phyloP scores from a whole-genome alignment of 2,329 filamentous ascomycete genomes.

The Aspergillus hiratsukae region DNA sequence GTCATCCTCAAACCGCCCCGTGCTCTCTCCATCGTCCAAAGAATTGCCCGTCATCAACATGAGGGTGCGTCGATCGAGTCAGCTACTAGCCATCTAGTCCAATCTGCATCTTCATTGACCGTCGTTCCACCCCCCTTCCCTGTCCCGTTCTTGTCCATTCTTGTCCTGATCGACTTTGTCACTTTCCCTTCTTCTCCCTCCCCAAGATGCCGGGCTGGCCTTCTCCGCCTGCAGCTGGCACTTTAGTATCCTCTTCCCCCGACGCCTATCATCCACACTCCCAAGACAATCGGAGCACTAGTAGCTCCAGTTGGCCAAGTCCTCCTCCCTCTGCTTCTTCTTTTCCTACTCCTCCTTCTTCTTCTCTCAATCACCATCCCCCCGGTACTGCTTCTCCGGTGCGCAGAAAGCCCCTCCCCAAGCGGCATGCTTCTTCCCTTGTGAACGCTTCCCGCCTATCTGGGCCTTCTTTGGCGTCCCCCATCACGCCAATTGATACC shows the following conservation, averaged over 20 bases:
- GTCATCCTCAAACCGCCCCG: neutral
- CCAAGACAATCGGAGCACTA: constrained; percentile 7
- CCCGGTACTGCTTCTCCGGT: constrained; percentile 41
- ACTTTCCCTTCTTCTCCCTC: neutral
- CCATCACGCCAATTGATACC: constrained; percentile 7
- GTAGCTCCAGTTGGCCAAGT: constrained; percentile 13
- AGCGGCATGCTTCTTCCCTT: constrained; percentile 41
- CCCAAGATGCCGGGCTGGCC: constrained; percentile 9
- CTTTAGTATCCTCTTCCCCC: neutral
- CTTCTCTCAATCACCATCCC: constrained; percentile 3
- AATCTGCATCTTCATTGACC: neutral
- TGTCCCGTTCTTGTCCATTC: neutral
- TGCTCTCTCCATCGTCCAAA: neutral
- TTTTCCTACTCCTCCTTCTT: constrained; percentile 10
- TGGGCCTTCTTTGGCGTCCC: constrained; percentile 18
- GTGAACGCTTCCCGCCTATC: constrained; percentile 23
- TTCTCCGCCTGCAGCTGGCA: constrained; percentile 19
- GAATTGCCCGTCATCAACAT: neutral
- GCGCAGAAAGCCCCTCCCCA: constrained; percentile 53
- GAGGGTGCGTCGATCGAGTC: neutral
- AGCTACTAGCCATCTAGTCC: neutral
- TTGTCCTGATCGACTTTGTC: neutral
- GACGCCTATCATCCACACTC: constrained; percentile 14
- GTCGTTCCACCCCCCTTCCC: neutral
- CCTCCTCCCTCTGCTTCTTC: constrained; percentile 14